Percentiles rank a stretch among this genome's conserved stretches.
These are phyloP conservation scores for Tarenaya hassleriana DNA, from an alignment of 345 rosid genomes.

Conservation along the genomic window DNA sequence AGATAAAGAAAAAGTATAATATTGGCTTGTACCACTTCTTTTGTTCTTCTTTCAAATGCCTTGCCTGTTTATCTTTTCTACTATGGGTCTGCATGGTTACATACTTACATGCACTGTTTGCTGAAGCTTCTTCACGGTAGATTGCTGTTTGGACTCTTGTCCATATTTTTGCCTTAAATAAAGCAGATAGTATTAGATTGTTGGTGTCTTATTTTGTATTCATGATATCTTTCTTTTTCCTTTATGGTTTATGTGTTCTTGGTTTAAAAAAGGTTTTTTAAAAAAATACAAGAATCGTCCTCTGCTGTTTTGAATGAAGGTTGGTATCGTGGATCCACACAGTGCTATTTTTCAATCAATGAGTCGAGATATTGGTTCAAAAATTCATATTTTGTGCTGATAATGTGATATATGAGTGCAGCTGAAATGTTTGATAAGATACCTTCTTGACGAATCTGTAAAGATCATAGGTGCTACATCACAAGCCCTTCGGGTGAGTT, in stretches of 20 bases:
- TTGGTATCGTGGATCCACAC: too few relatives aligned
- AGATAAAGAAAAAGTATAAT: too few relatives aligned
- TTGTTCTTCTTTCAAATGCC: slow-evolving; percentile 1
- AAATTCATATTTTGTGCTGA: too few relatives aligned
- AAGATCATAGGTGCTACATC: slow-evolving; percentile 68
- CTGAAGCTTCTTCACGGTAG: neutral
- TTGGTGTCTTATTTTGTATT: slow-evolving; percentile 85
- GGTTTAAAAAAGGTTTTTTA: slow-evolving; percentile 7
- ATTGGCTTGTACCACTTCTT: neutral
- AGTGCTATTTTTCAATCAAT: slow-evolving; percentile 52
- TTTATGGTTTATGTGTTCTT: slow-evolving; percentile 15
- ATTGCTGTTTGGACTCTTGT: slow-evolving; percentile 79
- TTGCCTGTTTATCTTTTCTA: slow-evolving; percentile 4
- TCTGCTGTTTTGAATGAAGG: too few relatives aligned
- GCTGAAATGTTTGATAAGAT: slow-evolving; percentile 69
- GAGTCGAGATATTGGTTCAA: slow-evolving; percentile 26
- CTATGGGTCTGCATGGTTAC: slow-evolving; percentile 31
- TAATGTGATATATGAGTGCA: slow-evolving; percentile 52
- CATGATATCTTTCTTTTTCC: slow-evolving; percentile 47
- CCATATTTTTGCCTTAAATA: slow-evolving; percentile 59
- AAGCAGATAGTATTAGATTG: slow-evolving; percentile 53
- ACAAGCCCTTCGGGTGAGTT: slow-evolving; percentile 79
- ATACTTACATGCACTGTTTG: slow-evolving; percentile 39
- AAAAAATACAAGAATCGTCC: slow-evolving; percentile 17
- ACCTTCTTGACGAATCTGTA: slow-evolving; percentile 80